Conservation (phyloP, 2,329 filamentous ascomycete species). For the Tolypocladium ovalisporum region DNA sequence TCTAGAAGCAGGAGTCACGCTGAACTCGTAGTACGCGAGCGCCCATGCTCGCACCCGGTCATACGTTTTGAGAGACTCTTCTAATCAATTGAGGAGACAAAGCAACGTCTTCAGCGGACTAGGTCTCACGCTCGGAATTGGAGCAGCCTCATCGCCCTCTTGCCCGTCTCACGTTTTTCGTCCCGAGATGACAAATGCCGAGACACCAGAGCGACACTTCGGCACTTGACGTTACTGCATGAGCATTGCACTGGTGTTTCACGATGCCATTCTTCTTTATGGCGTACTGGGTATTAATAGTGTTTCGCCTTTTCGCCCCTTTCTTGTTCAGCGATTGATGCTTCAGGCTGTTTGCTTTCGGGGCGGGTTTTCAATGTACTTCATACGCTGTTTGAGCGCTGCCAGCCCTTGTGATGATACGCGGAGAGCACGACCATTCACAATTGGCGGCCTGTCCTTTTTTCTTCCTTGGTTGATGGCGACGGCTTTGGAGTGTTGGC, state of each 20-base stretch:
- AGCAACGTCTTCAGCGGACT: neutral
- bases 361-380: neutral
- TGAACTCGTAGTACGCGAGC: constrained; percentile 30
- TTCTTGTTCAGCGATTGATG: neutral
- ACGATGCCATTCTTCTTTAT: neutral
- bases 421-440: neutral
- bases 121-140: neutral
- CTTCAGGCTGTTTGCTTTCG: neutral
- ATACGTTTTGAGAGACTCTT: neutral
- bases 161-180: neutral
- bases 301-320: neutral
- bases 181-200: too few relatives aligned
- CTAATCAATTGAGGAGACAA: neutral
- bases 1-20: constrained; percentile 44
- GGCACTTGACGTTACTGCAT: neutral
- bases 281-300: constrained; percentile 11
- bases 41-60: neutral
- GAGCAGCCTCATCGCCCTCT: neutral
- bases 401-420: neutral
- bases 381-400: neutral
- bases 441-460: neutral
- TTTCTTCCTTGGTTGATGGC: neutral
- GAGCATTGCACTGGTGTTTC: constrained; percentile 12
- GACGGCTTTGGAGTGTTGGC: neutral
- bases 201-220: neutral